A percentile compares a stretch with the other conserved stretches of the same genome.
Conservation (phyloP, 129 eudicot genomes). For the Heracleum sosnowskyi region DNA sequence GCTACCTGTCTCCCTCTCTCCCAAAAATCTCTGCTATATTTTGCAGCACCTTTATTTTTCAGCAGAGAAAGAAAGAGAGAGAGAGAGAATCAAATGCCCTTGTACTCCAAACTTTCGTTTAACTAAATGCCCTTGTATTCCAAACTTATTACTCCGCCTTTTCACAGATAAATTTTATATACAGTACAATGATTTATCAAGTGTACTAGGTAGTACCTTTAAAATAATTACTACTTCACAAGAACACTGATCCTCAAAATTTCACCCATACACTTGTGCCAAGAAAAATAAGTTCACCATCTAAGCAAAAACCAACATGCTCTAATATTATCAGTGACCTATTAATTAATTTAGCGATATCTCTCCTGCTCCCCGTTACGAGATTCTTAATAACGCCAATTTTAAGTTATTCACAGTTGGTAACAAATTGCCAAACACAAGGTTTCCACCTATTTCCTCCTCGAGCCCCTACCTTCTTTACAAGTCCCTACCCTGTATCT, state of each 20-base stretch:
- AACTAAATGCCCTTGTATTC: conserved; percentile 13
- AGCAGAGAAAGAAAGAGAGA: background rate
- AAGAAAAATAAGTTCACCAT: background rate
- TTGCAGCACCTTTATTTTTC: conserved; percentile 13
- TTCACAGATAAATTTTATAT: background rate
- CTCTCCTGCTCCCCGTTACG: too few relatives aligned
- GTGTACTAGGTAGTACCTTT: background rate
- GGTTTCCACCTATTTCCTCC: conserved; percentile 11
- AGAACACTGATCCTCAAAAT: too few relatives aligned
- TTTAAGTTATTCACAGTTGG: too few relatives aligned
- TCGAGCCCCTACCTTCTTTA: conserved; percentile 15
- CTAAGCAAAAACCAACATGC: background rate
- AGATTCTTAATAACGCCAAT: too few relatives aligned
- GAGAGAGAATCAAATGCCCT: conserved; percentile 18
- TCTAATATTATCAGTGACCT: too few relatives aligned
- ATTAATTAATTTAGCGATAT: too few relatives aligned
- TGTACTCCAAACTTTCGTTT: background rate
- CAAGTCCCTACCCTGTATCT: background rate
- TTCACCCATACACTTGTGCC: background rate
- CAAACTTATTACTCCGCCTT: background rate
- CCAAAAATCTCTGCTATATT: conserved; percentile 18
- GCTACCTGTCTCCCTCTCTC: conserved; percentile 14
- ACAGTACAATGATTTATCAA: too few relatives aligned
- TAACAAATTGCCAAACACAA: conserved; percentile 13
- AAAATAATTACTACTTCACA: background rate